Evolutionary conservation across 2,329 filamentous ascomycete genomes (phyloP), one percentile per base, ranked within the genome.

Genomic region (Ceratocystis albifundus): DNA sequence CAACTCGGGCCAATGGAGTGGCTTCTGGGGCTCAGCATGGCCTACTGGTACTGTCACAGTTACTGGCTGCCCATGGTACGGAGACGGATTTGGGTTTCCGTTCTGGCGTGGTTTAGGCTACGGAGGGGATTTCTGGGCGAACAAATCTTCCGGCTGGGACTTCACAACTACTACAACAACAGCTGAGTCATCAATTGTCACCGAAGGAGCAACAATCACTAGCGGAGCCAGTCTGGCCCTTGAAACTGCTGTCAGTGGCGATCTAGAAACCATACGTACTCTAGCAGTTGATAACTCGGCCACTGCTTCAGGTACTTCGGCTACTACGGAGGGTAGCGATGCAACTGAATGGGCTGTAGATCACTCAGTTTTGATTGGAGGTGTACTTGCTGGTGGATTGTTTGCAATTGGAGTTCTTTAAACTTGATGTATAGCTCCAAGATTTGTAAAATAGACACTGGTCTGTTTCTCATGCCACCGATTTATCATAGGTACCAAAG

Each of bases 41-140:
- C 69, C 69, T 8, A 69, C 66, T 17, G 69, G 67, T 4, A 68
- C 69, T 6, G 71, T 72, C 30, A 71, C 71, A 17, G 69, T 71
- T 20, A 72, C 71, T 7, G 71, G 71, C 2, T 72, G 71, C 61
- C 70, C 71, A 4, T 71, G 71, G 65, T 65, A 71, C 32, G 71
- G 70, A 66, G 66, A 69, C 46, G 70, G 70, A 17, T 70, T 68
- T 30, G 68, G 68, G 36, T 68, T 68, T 36, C 69, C 69, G 20
- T 70, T 69, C 63, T 71, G 71, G 70, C 68, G 66, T 5, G 69
- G 68, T 6, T 65, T 69, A n/a, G 70, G 71, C 32, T 69, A 69
- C 36, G 69, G 68, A 55, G 65, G 66, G 22, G 68, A 65, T 2
- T 69, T 69, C 67, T 71, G 70, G 70, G 66, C 66, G 25, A 32